Evolutionary conservation across 2,329 filamentous ascomycete genomes (phyloP), one percentile per base, ranked within the genome.

Genomic region (Fonsecaea monophora): DNA sequence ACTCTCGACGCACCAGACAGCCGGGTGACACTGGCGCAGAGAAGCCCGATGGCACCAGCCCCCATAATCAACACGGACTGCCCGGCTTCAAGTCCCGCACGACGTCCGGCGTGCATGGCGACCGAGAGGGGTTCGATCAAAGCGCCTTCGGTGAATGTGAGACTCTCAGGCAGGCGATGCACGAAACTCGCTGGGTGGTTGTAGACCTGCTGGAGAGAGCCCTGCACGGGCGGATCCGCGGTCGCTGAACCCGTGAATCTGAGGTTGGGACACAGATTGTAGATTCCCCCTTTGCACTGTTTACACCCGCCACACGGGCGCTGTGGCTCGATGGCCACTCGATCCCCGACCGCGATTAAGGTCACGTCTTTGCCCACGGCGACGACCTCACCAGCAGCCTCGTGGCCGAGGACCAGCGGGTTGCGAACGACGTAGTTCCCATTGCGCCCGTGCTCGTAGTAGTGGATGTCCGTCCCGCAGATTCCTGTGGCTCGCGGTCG

Each of bases 241-340:
- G 86, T 88, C 74, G 86, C 86, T 72, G 85, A 86, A 30, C 79
- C 78, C 74, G 86, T 88, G 73, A 88, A 88, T 53, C 79, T 80
- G 81, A 89, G 83, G 8, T 78, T 78, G 37, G 83, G 82, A 78
- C 86, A 89, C 71, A 89, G 86, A 72, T 89, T 89, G 74, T 88
- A 88, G 62, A 86, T 77, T 58, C 84, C 85, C 62, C 83, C 78
- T 18, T 81, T 76, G 73, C 86, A 89, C 42, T 76, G 74, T 42
- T 91, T 18, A 8, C 40, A 45, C 5, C 40, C 15, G 15, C n/a
- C 88, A 82, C 94, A 98, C 0, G 93, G 92, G 60, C 91, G 86
- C 60, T 94, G 94, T 13, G 96, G 94, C 83, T 98, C 94, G 42
- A 97, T 83, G 13, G 94, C 93, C 30, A 97, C 90, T 72, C 91